Evolutionary conservation across 805 yeast species (phyloP).

Genomic region (Wilhelminamyces savonicus): DNA sequence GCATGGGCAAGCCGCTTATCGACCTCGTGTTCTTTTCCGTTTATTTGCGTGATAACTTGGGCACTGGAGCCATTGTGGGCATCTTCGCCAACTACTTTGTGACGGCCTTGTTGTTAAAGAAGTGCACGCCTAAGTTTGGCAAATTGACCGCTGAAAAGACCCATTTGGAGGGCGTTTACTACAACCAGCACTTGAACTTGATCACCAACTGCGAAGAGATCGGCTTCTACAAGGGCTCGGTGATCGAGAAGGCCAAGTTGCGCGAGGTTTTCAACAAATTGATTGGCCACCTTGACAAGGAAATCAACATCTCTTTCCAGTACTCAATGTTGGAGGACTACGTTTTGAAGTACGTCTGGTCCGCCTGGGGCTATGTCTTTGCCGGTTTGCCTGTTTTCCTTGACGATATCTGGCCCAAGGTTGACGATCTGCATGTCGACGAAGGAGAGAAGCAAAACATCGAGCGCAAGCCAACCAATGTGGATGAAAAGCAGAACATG

Average conservation of each 20-base stretch:
- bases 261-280: slow-evolving; percentile 51
- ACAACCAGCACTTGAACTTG: slow-evolving; percentile 77
- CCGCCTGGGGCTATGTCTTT: slow-evolving; percentile 88
- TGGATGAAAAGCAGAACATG: slow-evolving; percentile 57
- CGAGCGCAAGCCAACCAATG: slow-evolving; percentile 11
- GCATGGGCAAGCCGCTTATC: slow-evolving; percentile 85
- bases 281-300: slow-evolving; percentile 44
- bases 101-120: slow-evolving; percentile 70
- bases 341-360: slow-evolving; percentile 87
- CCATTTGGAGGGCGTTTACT: slow-evolving; percentile 80
- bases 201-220: slow-evolving; percentile 90
- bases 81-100: slow-evolving; percentile 73
- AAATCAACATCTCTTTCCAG: slow-evolving; percentile 53
- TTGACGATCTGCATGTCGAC: slow-evolving; percentile 10
- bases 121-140: slow-evolving; percentile 81
- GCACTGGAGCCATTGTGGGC: slow-evolving; percentile 79
- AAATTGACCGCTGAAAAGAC: slow-evolving; percentile 66
- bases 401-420: slow-evolving; percentile 38
- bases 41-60: slow-evolving; percentile 78
- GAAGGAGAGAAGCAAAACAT: too few relatives aligned
- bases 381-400: slow-evolving; percentile 84
- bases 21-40: slow-evolving; percentile 80
- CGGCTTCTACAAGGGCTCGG: slow-evolving; percentile 87
- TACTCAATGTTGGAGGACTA: slow-evolving; percentile 81
- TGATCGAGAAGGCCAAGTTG: slow-evolving; percentile 67